Evolutionary conservation across 805 yeast genomes (phyloP).

Genomic region (Saturnispora galanensis): DNA sequence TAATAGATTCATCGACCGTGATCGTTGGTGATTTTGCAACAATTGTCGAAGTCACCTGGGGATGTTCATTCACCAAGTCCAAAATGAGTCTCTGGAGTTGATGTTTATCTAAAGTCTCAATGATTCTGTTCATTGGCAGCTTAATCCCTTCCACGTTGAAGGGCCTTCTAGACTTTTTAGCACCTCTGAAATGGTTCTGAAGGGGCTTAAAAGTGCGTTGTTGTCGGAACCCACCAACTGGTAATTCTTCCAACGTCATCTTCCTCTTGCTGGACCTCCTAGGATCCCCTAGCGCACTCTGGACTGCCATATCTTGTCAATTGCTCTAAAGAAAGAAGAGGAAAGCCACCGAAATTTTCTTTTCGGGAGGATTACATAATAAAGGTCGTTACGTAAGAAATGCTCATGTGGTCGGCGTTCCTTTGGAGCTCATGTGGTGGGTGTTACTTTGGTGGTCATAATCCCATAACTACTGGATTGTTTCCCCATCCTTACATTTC

Average conservation of each 20-base stretch:
- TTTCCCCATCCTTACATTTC: constrained; percentile 39
- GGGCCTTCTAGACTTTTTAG: constrained; percentile 29
- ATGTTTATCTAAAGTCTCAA: constrained; percentile 57
- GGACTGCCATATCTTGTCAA: too few relatives aligned
- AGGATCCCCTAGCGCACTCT: too few relatives aligned
- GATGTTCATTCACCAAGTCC: constrained; percentile 47
- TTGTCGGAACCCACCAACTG: not conserved
- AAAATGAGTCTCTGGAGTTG: constrained; percentile 44
- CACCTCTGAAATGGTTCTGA: not conserved
- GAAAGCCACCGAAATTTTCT: too few relatives aligned
- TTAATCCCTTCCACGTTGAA: constrained; percentile 41
- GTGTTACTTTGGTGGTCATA: too few relatives aligned
- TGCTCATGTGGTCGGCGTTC: too few relatives aligned
- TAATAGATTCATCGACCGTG: constrained; percentile 41
- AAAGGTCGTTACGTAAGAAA: too few relatives aligned
- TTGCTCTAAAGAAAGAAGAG: too few relatives aligned
- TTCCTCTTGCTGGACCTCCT: too few relatives aligned
- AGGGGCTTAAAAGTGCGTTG: not conserved
- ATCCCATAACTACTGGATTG: too few relatives aligned
- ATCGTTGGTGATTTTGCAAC: constrained; percentile 47
- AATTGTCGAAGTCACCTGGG: constrained; percentile 48
- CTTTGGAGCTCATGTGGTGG: too few relatives aligned
- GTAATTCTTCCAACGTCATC: not conserved
- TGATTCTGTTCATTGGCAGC: constrained; percentile 51
- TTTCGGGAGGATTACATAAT: too few relatives aligned